Conservation (phyloP, 805 yeast species). For the Sugiyamaella qingdaonensis region DNA sequence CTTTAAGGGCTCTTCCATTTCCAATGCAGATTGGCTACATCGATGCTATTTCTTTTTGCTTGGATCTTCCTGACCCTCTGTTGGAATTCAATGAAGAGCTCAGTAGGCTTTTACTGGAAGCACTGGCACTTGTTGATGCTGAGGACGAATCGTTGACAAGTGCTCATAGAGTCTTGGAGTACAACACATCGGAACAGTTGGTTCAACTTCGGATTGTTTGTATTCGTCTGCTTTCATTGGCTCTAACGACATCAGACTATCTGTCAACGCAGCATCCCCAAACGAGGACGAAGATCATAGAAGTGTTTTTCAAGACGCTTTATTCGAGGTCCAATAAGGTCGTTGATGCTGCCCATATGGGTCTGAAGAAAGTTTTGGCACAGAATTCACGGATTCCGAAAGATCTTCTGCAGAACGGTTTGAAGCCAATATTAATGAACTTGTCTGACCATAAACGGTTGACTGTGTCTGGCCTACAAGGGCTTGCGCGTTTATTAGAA, state of each 20-base stretch:
- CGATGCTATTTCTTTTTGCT: slow-evolving; percentile 92
- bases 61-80: slow-evolving; percentile 75
- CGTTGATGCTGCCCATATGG: slow-evolving; percentile 90
- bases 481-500: slow-evolving; percentile 81
- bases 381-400: slow-evolving; percentile 88
- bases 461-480: slow-evolving; percentile 86
- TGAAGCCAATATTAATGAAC: slow-evolving; percentile 93
- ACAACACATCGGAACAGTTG: slow-evolving; percentile 82
- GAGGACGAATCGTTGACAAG: slow-evolving; percentile 94
- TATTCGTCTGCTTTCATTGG: slow-evolving; percentile 73
- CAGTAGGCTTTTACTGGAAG: slow-evolving; percentile 79
- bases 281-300: slow-evolving; percentile 78
- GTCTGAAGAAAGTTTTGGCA: slow-evolving; percentile 74
- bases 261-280: slow-evolving; percentile 55
- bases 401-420: slow-evolving; percentile 89
- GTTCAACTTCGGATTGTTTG: slow-evolving; percentile 87
- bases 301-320: slow-evolving; percentile 91
- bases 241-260: slow-evolving; percentile 80
- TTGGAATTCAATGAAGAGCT: slow-evolving; percentile 85
- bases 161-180: slow-evolving; percentile 78
- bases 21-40: slow-evolving; percentile 98
- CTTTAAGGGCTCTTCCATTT: slow-evolving; percentile 92
- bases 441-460: slow-evolving; percentile 88
- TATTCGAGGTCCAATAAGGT: slow-evolving; percentile 80
- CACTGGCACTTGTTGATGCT: slow-evolving; percentile 91